Evolutionary conservation across 208 protist genomes (phyloP).

Genomic region (Crithidia thermophila): DNA sequence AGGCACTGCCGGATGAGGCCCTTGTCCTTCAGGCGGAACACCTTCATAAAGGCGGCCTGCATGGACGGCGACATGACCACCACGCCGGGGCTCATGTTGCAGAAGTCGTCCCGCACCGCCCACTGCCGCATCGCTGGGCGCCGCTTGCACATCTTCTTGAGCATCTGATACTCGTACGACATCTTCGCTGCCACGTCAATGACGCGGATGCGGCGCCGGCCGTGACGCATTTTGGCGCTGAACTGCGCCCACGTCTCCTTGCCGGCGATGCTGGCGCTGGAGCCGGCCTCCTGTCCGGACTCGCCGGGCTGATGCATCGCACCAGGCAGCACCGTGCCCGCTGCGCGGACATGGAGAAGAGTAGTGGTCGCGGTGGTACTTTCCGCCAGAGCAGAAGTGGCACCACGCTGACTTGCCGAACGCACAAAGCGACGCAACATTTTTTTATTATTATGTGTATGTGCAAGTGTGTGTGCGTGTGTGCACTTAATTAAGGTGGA

Average conservation of each 20-base stretch:
- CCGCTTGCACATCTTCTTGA: conserved; percentile 87
- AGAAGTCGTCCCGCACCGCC: conserved; percentile 86
- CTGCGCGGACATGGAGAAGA: conserved; percentile 1
- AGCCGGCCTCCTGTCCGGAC: conserved; percentile 51
- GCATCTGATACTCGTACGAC: conserved; percentile 92
- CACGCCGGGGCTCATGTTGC: conserved; percentile 85
- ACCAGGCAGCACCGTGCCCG: conserved; percentile 37
- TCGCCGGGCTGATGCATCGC: conserved; percentile 80
- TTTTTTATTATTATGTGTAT: not conserved
- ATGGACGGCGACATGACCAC: conserved; percentile 91
- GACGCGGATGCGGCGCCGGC: conserved; percentile 73
- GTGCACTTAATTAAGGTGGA: not conserved
- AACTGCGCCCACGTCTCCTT: conserved; percentile 91
- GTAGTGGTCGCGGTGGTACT: not conserved
- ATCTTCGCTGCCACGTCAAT: conserved; percentile 92
- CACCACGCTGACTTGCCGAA: not conserved
- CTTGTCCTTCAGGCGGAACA: conserved; percentile 88
- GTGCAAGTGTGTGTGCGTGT: not conserved
- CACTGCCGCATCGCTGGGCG: conserved; percentile 90
- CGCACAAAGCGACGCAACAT: conserved; percentile 20
- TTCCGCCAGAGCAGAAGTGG: not conserved
- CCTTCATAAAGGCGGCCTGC: conserved; percentile 91
- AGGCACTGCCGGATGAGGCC: conserved; percentile 80
- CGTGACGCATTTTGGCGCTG: conserved; percentile 77
- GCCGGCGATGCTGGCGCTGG: conserved; percentile 57